Conservation (phyloP, 768 basidiomycete genomes). For the Mycena metata region DNA sequence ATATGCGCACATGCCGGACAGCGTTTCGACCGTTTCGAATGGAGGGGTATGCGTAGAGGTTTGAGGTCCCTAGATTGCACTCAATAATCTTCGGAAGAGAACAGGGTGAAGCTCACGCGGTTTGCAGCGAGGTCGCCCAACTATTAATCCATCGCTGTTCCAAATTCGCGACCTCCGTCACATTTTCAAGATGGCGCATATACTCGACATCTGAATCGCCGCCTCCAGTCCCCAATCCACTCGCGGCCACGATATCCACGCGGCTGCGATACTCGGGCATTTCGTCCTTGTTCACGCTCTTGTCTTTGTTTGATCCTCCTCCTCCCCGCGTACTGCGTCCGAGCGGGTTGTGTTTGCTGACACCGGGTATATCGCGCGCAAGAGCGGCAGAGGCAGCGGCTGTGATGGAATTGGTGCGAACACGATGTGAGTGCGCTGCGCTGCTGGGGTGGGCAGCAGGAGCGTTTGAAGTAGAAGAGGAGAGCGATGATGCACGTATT, state of each 20-base stretch:
- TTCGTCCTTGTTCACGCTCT: slow-evolving; percentile 79
- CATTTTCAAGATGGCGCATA: slow-evolving; percentile 71
- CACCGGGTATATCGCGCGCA: slow-evolving; percentile 88
- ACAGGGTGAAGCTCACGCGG: slow-evolving; percentile 63
- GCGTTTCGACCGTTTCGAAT: slow-evolving; percentile 95
- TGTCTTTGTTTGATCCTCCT: slow-evolving; percentile 68
- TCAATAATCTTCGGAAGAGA: slow-evolving; percentile 26
- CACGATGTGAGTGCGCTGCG: slow-evolving; percentile 74
- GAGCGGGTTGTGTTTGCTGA: slow-evolving; percentile 81
- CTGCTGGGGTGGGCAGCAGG: slow-evolving; percentile 61
- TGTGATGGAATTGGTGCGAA: slow-evolving; percentile 86
- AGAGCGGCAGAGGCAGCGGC: slow-evolving; percentile 92
- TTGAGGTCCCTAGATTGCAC: slow-evolving; percentile 73
- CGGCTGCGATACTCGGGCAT: slow-evolving; percentile 83
- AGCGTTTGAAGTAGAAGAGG: slow-evolving; percentile 68
- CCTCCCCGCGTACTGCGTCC: slow-evolving; percentile 58
- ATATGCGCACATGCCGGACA: slow-evolving; percentile 96
- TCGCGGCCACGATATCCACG: slow-evolving; percentile 71
- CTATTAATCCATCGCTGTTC: slow-evolving; percentile 87
- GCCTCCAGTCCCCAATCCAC: slow-evolving; percentile 67
- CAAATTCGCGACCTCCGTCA: slow-evolving; percentile 74
- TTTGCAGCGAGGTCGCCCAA: slow-evolving; percentile 78
- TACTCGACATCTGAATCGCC: slow-evolving; percentile 80
- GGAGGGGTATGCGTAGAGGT: slow-evolving; percentile 92
- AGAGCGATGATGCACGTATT: slow-evolving; percentile 82